Evolutionary conservation across 1,139 yeast genomes (phyloP), one percentile per base, ranked within the genome.

Genomic region (Debaryomycetaceae sp.): DNA sequence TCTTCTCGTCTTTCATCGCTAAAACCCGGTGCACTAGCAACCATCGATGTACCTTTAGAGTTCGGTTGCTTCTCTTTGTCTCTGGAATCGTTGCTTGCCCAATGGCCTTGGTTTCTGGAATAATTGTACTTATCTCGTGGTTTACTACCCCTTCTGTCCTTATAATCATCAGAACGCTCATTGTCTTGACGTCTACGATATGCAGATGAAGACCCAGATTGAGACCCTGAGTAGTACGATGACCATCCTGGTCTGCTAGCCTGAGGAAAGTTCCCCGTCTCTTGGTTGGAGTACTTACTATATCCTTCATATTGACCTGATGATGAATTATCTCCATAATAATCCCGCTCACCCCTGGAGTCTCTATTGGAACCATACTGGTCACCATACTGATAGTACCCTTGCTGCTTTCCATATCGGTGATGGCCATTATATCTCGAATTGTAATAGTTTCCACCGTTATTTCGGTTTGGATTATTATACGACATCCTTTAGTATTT

Each of bases 241-340:
- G 31, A 27, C 31, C 31, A 27, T 11, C 11, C 31, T 27, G 31
- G 31, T 11, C 11, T 27, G 31, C 31, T 11, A 7, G 31, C 31
- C 11, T 27, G 31, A 7, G 31, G 11, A 8, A 11, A 27, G 11
- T 27, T 27, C 11, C 31, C 31, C 31, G 11, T 7, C 31, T 27
- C 31, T 11, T 27, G 31, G 8, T 37, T 29, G 5, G 41, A 24
- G 17, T 45, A 42, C 31, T 40, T 43, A 22, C 33, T 37, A 27
- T 45, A 45, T 14, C 38, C 38, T 36, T 43, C 24, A 7, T 27
- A 20, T 14, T 37, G 24, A 35, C 27, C 35, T 22, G 13, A 38
- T 8, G 49, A 45, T 4, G 54, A 41, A 34, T 55, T 53, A 6
- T 49, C 47, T 24, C 57, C 52, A 38, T 52, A 53, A 34, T 46